Evolutionary conservation across 2,329 filamentous ascomycete species (phyloP), one percentile per base, ranked within the genome.

Genomic region (Exophiala sideris): DNA sequence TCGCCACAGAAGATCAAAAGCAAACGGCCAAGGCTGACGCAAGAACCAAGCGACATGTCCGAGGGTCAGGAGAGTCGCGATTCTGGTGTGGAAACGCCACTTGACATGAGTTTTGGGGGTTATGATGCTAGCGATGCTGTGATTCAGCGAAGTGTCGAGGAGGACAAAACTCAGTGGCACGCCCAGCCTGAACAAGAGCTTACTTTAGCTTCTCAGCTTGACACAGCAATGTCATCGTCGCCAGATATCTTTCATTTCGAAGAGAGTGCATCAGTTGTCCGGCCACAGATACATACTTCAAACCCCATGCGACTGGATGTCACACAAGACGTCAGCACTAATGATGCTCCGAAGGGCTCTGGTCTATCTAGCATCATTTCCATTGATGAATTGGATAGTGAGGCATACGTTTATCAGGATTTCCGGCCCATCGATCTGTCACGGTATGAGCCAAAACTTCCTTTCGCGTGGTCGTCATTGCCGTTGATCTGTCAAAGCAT

Each of bases 361-460:
- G 57, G 16, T 9, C 16, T 32, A 4, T 39, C 39, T 1, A 39
- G n/a, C 21, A 24, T 32, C 8, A 45, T 58, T 12, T 50, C 50
- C 1, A 60, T 60, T 38, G 56, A 56, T 20, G 60, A 62, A n/a
- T 47, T 62, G 8, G 54, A 56, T 35, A 45, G 45, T 40, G 48
- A 55, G 21, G 52, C 52, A 12, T 56, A 58, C 35, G 42, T 63
- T 9, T 54, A 48, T 36, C 44, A 58, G 21, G 63, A 65, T 48
- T 63, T 65, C 46, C 51, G 55, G 12, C 62, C 62, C 33, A 62
- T 64, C 24, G 60, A 65, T 36, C 36, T 64, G 32, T 56, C 60
- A 6, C 54, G 20, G 5, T 62, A 62, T 50, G 54, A 62, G 33
- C 53, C 56, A 14, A 64, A 60, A 40, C 38, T 48, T n/a, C 58